These are phyloP conservation scores for Cordyceps fumosorosea DNA, from an alignment of 2,329 filamentous ascomycete genomes.

Conservation along the genomic window DNA sequence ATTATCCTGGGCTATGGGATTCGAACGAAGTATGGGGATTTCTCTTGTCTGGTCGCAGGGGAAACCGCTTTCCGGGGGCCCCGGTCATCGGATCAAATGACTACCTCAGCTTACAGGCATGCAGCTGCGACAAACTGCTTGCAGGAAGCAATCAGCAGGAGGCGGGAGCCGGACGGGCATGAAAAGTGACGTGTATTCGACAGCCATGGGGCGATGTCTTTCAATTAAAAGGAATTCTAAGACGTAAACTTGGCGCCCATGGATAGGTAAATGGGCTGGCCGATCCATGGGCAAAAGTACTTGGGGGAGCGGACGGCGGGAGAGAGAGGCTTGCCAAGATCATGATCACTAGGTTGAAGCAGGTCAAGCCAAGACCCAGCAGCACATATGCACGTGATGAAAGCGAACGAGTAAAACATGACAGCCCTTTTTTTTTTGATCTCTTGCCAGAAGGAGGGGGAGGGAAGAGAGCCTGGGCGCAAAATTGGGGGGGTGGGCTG, in stretches of 20 bases:
- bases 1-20: not conserved
- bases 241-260: not conserved
- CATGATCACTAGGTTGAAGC: not conserved
- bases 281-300: not conserved
- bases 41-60: not conserved
- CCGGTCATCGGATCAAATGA: not conserved
- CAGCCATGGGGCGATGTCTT: not conserved
- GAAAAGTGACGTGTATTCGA: not conserved
- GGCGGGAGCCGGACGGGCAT: not conserved
- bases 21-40: not conserved
- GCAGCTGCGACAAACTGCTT: not conserved
- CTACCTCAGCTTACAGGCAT: not conserved
- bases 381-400: not conserved
- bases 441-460: not conserved
- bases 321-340: not conserved
- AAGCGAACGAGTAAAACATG: conserved; percentile 1
- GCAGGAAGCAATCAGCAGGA: not conserved
- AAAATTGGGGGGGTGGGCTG: not conserved
- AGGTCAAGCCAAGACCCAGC: not conserved
- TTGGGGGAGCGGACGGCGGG: not conserved
- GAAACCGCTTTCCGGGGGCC: not conserved
- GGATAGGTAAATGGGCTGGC: not conserved
- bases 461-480: not conserved
- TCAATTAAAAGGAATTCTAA: not conserved
- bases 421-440: not conserved